Evolutionary conservation across 2,329 filamentous ascomycete species (phyloP), one percentile per base, ranked within the genome.

Genomic region (Ophiostoma perfectum): DNA sequence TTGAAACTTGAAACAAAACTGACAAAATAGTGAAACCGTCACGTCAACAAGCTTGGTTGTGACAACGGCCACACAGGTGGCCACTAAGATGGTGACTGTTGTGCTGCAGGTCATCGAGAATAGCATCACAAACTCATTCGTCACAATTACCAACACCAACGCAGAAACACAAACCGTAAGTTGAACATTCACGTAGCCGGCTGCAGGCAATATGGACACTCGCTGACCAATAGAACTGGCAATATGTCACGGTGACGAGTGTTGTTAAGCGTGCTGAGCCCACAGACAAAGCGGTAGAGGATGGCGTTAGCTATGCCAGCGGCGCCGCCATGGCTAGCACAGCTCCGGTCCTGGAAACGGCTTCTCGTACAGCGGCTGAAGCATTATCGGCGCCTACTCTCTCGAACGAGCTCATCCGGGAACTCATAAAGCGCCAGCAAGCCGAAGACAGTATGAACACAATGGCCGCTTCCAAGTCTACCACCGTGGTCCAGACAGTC

Each of bases 81-180:
- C 67, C 55, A 71, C 73, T 1, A 66, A 68, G 11, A 27, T 71
- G 14, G 67, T 67, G 36, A 72, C 72, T 1, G 68, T 73, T 7
- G 18, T 71, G 8, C 62, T 72, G 12, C 39, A 70, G 12, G 71
- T 74, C 14, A 45, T 74, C 27, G 67, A 70, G 16, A 70, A 68
- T 27, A 72, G 70, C 2, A 42, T 70, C 2, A 60, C 70, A 36
- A 68, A 70, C 47, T 71, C 71, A 0, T 41, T 71, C 16, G 60
- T 69, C 45, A 62, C 66, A 5, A 65, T 72, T 42, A 73, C 72
- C 6, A 49, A 70, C 38, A 73, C 71, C 38, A 67, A 69, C 45
- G 67, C 27, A n/a, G 67, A 68, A 14, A 74, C 73, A 1, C 68
- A 74, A 52, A 74, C 73, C 5, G 73, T 71, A 65, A 27, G 68